Evolutionary conservation across 106 monocot genomes (phyloP).

Genomic region (Phalaenopsis aphrodite): DNA sequence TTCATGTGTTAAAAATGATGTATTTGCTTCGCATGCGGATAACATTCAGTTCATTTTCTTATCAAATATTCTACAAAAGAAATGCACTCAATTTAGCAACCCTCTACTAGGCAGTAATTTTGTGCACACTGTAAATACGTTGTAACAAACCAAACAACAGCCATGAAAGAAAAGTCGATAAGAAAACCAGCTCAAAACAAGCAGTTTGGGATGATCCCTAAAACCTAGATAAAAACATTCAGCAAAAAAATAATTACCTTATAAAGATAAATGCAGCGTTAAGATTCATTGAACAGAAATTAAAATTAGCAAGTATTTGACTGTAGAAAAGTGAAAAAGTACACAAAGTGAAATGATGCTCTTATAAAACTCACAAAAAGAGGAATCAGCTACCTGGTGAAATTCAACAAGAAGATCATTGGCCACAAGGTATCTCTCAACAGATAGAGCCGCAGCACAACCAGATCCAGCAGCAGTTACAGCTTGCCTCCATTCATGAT

Average conservation of each 20-base stretch:
- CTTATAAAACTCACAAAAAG: neutral
- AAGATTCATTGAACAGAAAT: neutral
- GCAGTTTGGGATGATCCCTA: neutral
- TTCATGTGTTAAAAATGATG: neutral
- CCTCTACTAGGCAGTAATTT: too few species aligned
- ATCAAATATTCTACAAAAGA: neutral
- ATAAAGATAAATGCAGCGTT: neutral
- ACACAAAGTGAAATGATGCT: neutral
- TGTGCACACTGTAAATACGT: too few species aligned
- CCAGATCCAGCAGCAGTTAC: constrained; percentile 99
- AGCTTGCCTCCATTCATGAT: constrained; percentile 99
- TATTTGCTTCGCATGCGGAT: neutral
- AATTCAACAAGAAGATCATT: constrained; percentile 94
- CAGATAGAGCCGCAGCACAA: constrained; percentile 92
- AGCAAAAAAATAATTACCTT: neutral
- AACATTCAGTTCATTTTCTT: neutral
- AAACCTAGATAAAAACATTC: neutral
- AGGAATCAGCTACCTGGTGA: constrained; percentile 58
- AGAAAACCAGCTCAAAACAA: too few species aligned
- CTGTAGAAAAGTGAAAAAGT: neutral
- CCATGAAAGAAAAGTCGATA: too few species aligned
- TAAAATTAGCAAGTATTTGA: neutral
- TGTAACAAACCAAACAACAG: too few species aligned
- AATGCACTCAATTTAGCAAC: neutral
- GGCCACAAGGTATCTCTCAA: constrained; percentile 86